Base-by-base conservation (phyloP, 495 filamentous ascomycete species). In the Aspergillus homomorphus region DNA sequence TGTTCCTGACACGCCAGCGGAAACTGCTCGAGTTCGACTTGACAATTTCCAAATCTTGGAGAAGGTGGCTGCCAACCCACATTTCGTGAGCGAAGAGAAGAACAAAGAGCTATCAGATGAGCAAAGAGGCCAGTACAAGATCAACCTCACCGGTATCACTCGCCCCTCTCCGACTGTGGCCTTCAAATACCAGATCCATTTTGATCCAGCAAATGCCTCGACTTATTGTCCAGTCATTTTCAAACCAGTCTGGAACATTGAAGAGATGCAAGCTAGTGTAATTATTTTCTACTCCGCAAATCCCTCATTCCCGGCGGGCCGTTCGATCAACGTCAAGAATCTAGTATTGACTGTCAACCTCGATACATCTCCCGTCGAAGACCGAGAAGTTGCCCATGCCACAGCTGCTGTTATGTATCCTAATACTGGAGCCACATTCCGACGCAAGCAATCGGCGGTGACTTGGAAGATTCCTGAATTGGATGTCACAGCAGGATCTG, bases 161-260 rank as follows among this genome's bases (percentile, higher is more conserved):
- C 88, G 84, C 56, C 87, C 89, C 12, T 66, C 72, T 46, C 77
- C 77, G 7, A 80, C 88, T 0, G 86, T 94, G 3, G 94, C 90
- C 28, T 98, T 98, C 77, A 96, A 93, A 59, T 98, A 98, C 69
- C 89, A 93, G 70, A 76, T 96, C n/a, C 91, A 96, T 62, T 68
- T 92, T 26, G 87, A 94, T 26, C 80, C 80, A 45, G 60, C 73
- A 18, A 83, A 83, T 54, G 72, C 84, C 15, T 77, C 82, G 23
- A 67, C 84, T n/a, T 88, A 89, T 65, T 85, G 87, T 20, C 94
- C 95, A 0, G 74, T 98, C 24, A 78, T 88, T 46, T 77, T 97
- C 62, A 87, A 83, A 41, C 87, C 92, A 23, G 83, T 80, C 5
- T 97, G 93, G 91, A 91, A 92, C 55, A 76, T 89, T 7, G 89